Conservation (phyloP, 169 alveolate genomes). For the Plasmodium knowlesi region DNA sequence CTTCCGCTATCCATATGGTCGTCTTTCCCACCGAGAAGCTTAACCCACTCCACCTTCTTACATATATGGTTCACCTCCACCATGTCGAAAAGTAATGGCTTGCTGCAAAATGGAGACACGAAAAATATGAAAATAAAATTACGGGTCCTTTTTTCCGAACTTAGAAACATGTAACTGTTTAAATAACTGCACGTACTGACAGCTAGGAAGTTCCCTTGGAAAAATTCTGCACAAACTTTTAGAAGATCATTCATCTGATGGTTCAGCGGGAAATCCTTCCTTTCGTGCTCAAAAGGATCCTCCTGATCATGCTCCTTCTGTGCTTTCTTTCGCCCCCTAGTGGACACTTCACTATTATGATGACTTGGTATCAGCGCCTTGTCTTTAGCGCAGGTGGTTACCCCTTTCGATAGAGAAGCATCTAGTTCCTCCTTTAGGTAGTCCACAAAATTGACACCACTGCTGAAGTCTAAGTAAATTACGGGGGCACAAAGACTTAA, state of each 20-base stretch:
- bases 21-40: neutral
- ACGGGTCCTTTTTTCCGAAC: conserved; percentile 4
- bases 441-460: conserved; percentile 27
- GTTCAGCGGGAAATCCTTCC: neutral
- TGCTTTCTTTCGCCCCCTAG: neutral
- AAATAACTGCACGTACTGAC: conserved; percentile 50
- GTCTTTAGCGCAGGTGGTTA: neutral
- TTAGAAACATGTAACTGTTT: conserved; percentile 16
- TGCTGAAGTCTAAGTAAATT: conserved; percentile 40
- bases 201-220: conserved; percentile 23
- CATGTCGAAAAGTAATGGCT: conserved; percentile 20
- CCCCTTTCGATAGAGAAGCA: neutral
- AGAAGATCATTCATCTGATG: neutral
- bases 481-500: conserved; percentile 44
- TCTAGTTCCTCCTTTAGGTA: neutral
- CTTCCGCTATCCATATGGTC: neutral
- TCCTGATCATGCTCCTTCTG: neutral
- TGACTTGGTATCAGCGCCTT: neutral
- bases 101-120: conserved; percentile 15
- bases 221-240: conserved; percentile 1
- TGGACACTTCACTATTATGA: neutral
- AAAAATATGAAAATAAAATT: conserved; percentile 53
- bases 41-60: conserved; percentile 54
- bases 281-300: neutral
- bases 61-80: conserved; percentile 23